Evolutionary conservation across 2,329 filamentous ascomycete species (phyloP).

Genomic region (Penicillium sp.): DNA sequence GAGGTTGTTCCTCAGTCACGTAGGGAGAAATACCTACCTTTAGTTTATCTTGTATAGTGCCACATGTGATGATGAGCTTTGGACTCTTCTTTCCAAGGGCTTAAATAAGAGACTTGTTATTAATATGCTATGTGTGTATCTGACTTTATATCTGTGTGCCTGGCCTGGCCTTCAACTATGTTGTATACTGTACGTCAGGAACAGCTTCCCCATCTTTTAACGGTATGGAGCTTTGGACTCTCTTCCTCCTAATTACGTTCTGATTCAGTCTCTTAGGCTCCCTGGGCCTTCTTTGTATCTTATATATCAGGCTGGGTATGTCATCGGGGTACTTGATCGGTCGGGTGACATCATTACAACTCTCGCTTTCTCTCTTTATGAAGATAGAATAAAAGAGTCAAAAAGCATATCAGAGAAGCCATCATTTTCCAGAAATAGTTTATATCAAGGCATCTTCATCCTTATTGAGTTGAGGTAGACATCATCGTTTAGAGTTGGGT

Average conservation of each 20-base stretch:
- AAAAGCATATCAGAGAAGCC: no score
- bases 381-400: neutral
- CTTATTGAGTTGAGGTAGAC: neutral
- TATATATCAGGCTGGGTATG: neutral
- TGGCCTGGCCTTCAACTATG: neutral
- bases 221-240: neutral
- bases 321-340: slow-evolving; percentile 7
- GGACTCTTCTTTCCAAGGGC: neutral
- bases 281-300: neutral
- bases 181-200: neutral
- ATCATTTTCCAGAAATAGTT: neutral
- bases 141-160: neutral
- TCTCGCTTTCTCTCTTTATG: neutral
- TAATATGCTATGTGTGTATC: neutral
- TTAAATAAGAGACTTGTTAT: no score
- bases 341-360: slow-evolving; percentile 30
- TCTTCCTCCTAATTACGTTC: neutral
- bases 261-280: neutral
- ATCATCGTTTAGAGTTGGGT: slow-evolving; percentile 5
- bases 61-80: neutral
- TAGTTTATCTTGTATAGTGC: neutral
- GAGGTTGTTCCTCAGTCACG: no score
- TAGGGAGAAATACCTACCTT: no score
- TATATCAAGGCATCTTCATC: neutral
- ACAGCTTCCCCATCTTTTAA: neutral